These are phyloP conservation scores for Saccharomyces hybrid DNA, from an alignment of 1,139 yeast species.

Conservation along the genomic window DNA sequence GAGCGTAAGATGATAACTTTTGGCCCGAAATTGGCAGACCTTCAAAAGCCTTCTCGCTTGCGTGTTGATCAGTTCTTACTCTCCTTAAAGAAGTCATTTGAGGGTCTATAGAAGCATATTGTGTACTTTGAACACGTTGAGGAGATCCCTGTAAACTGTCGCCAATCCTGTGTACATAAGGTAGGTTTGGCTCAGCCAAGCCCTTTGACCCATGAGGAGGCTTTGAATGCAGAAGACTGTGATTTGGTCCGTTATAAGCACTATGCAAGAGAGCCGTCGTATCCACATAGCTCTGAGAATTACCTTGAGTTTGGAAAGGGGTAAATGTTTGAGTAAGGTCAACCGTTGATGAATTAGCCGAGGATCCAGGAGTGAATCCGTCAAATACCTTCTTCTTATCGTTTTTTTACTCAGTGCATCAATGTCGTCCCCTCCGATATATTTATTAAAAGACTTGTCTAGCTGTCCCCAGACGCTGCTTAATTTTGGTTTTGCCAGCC, in stretches of 20 bases:
- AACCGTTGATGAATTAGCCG: conserved; percentile 28
- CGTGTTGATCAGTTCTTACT: conserved; percentile 10
- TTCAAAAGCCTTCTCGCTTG: background rate
- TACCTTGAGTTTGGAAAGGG: conserved; percentile 11
- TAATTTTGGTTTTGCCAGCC: conserved; percentile 64
- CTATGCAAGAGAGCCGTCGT: conserved; percentile 1
- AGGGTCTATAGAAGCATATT: conserved; percentile 1
- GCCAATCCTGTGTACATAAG: conserved; percentile 7
- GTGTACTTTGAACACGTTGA: conserved; percentile 5
- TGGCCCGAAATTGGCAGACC: background rate
- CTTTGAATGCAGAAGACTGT: background rate
- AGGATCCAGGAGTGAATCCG: conserved; percentile 58
- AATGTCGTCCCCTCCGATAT: conserved; percentile 72
- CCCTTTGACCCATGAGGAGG: background rate
- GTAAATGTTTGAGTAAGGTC: conserved; percentile 25
- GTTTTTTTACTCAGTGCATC: conserved; percentile 33
- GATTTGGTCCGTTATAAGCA: conserved; percentile 4
- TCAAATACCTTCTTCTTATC: conserved; percentile 55
- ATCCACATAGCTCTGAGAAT: conserved; percentile 4
- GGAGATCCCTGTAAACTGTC: conserved; percentile 17
- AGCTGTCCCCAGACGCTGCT: conserved; percentile 85
- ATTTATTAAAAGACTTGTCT: conserved; percentile 70
- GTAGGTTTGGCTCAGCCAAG: background rate
- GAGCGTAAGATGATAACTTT: background rate
- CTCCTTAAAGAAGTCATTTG: conserved; percentile 7